Evolutionary conservation across 2,329 filamentous ascomycete genomes (phyloP).

Genomic region (Cladorrhinum sp.): DNA sequence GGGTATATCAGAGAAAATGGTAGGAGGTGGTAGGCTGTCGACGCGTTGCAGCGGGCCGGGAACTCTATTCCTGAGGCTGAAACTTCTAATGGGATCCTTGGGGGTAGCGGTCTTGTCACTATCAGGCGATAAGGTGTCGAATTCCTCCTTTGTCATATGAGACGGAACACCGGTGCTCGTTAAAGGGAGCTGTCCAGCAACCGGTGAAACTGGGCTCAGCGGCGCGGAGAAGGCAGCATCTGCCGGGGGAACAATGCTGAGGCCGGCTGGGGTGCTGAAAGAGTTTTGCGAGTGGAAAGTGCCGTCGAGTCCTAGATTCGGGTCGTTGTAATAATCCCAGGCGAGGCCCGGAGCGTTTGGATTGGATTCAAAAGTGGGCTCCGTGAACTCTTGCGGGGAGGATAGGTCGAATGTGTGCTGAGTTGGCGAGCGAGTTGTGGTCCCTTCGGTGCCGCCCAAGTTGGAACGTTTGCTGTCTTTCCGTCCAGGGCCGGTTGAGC

Average conservation of each 20-base stretch:
- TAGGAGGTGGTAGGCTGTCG: conserved; percentile 27
- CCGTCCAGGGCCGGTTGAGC: conserved; percentile 19
- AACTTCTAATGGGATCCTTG: conserved; percentile 8
- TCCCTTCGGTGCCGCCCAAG: conserved; percentile 17
- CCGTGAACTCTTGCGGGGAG: conserved; percentile 12
- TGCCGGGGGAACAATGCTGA: conserved; percentile 15
- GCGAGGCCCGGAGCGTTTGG: conserved; percentile 25
- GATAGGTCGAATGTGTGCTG: conserved; percentile 9
- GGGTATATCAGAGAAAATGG: conserved; percentile 28
- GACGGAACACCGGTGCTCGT: conserved; percentile 1
- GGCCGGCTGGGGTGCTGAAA: conserved; percentile 13
- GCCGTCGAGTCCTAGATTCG: conserved; percentile 14
- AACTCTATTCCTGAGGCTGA: conserved; percentile 15
- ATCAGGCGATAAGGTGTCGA: conserved; percentile 19
- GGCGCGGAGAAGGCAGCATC: conserved; percentile 14
- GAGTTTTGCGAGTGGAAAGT: not conserved
- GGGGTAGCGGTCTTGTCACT: conserved; percentile 22
- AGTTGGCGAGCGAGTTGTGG: conserved; percentile 20
- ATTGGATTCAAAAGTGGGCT: conserved; percentile 23
- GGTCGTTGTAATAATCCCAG: conserved; percentile 29
- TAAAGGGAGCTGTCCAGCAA: conserved; percentile 7
- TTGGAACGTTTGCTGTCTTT: conserved; percentile 28
- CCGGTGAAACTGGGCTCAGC: conserved; percentile 14
- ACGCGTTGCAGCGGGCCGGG: conserved; percentile 22
- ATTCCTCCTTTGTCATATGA: conserved; percentile 15